Evolutionary conservation across 2,329 filamentous ascomycete genomes (phyloP), one percentile per base, ranked within the genome.

Genomic region (Bisporella sp.): DNA sequence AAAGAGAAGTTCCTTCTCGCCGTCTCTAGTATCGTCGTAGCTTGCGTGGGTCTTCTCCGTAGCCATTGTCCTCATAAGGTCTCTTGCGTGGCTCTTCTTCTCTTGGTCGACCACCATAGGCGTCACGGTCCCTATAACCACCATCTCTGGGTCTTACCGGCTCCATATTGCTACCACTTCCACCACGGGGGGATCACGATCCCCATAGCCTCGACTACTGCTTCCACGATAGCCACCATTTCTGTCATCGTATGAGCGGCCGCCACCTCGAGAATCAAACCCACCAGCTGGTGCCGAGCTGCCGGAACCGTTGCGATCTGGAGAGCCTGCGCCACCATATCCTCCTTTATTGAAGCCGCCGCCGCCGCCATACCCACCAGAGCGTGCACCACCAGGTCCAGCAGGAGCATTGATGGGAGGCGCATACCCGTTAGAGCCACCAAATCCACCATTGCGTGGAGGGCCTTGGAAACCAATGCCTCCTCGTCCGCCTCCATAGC

Each of bases 41-140:
- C 68, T 85, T 85, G 52, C 64, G 70, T 46, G 81, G 79, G 68
- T 96, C 91, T 64, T 96, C 89, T 47, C 95, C 90, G 69, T 87
- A 89, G 47, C 82, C 77, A 47, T 95, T 90, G 69, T 56, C 54
- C 41, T 83, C 79, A 66, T 72, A 63, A 54, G 67, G 68, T 64
- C 77, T 69, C 70, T 80, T 79, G 43, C 76, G 67, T 41, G 80
- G 64, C 44, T 71, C 68, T 52, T 77, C 73, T 50, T 78, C 69
- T 51, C 76, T 77, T 58, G 75, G 71, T 62, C 76, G 68, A 68
- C 78, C 76, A 47, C 76, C 66, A 64, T 69, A 60, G 62, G 76
- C 68, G 68, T 79, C 67, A 49, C 74, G 76, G 54, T 79, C 74
- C 46, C 75, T 70, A 47, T 77, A 72, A 56, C 79, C 74, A 54